phyloP scores from a whole-genome alignment of 805 yeast species.

The Nakazawaea ishiwadae region DNA sequence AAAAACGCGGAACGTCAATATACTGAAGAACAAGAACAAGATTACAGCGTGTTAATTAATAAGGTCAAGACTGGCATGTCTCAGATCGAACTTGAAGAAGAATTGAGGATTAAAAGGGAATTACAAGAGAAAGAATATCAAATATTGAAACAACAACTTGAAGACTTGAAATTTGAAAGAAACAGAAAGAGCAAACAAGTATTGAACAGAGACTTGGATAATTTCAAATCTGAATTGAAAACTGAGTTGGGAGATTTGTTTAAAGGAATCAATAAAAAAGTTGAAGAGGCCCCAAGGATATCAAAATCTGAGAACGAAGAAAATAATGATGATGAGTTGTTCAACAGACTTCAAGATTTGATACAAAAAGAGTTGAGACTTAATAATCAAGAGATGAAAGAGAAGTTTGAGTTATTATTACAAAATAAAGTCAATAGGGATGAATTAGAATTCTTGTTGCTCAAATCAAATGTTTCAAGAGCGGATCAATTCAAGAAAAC shows the following conservation, averaged over 20 bases:
- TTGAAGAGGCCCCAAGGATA: too few species aligned
- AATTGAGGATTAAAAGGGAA: slow-evolving; percentile 4
- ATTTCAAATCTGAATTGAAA: slow-evolving; percentile 5
- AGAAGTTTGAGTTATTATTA: slow-evolving; percentile 1
- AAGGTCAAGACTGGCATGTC: slow-evolving; percentile 5
- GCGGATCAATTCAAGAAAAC: background rate
- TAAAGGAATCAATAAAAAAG: background rate
- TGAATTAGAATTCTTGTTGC: slow-evolving; percentile 2
- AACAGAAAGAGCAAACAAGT: background rate
- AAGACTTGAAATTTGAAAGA: slow-evolving; percentile 3
- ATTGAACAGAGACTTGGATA: slow-evolving; percentile 8
- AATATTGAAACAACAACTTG: slow-evolving; percentile 3
- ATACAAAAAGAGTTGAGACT: slow-evolving; percentile 2
- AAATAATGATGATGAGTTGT: slow-evolving; percentile 3
- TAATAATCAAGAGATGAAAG: slow-evolving; percentile 1
- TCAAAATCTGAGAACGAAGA: background rate
- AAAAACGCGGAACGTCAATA: background rate
- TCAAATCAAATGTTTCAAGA: background rate
- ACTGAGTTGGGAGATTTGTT: slow-evolving; percentile 1
- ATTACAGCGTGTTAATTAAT: slow-evolving; percentile 1
- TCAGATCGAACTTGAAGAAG: slow-evolving; percentile 10
- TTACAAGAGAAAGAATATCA: slow-evolving; percentile 8
- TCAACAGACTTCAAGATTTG: background rate
- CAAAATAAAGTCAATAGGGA: slow-evolving; percentile 10
- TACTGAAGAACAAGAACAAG: background rate